Conservation (phyloP, 2,329 filamentous ascomycete species). For the Metarhizium brunneum region DNA sequence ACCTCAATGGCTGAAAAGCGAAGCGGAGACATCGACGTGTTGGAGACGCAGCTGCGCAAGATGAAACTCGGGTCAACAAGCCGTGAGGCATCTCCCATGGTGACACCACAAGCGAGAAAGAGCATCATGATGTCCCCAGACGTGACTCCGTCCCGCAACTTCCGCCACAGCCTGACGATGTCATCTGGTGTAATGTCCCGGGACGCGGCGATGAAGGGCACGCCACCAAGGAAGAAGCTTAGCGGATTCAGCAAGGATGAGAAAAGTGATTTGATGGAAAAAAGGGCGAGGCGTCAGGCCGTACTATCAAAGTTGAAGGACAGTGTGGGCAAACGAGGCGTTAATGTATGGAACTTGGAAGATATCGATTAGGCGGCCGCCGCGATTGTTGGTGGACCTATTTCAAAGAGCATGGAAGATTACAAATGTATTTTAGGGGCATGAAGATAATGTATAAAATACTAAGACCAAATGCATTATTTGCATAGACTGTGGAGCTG, state of each 20-base stretch:
- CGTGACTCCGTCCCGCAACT: slow-evolving; percentile 28
- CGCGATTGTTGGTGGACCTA: neutral
- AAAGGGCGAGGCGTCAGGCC: slow-evolving; percentile 41
- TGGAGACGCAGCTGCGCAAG: slow-evolving; percentile 79
- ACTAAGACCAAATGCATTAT: neutral
- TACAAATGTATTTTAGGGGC: slow-evolving; percentile 15
- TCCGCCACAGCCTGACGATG: slow-evolving; percentile 31
- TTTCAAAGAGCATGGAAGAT: neutral
- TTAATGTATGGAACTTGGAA: slow-evolving; percentile 40
- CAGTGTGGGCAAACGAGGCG: slow-evolving; percentile 39
- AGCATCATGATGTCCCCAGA: slow-evolving; percentile 35
- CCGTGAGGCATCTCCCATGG: slow-evolving; percentile 33
- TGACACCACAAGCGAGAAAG: slow-evolving; percentile 27
- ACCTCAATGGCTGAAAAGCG: slow-evolving; percentile 86
- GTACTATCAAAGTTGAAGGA: slow-evolving; percentile 42
- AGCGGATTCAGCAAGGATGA: slow-evolving; percentile 52
- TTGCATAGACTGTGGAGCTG: neutral
- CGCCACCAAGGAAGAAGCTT: slow-evolving; percentile 51
- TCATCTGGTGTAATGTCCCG: slow-evolving; percentile 30
- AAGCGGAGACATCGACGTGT: slow-evolving; percentile 80
- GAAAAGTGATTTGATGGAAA: slow-evolving; percentile 45
- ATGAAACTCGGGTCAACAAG: slow-evolving; percentile 43
- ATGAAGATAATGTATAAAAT: slow-evolving; percentile 2
- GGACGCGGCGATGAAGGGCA: slow-evolving; percentile 26
- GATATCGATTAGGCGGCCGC: slow-evolving; percentile 30